Conservation (phyloP, 177 flowering plant species). For the Vitis hybrid region DNA sequence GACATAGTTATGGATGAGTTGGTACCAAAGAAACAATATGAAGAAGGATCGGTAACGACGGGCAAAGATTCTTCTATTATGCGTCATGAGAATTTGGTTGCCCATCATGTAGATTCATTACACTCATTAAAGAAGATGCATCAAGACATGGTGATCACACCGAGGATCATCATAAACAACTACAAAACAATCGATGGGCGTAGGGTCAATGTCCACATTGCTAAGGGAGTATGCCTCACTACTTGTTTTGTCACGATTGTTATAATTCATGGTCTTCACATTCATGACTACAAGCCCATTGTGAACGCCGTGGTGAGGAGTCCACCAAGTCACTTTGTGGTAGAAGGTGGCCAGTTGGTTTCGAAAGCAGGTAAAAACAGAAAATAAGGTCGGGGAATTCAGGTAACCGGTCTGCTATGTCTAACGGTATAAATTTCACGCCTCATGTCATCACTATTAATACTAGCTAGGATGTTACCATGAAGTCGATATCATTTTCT, state of each 20-base stretch:
- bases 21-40: slow-evolving; percentile 27
- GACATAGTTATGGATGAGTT: slow-evolving; percentile 25
- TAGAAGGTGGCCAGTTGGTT: slow-evolving; percentile 26
- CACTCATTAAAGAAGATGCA: slow-evolving; percentile 16
- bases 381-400: too few species aligned
- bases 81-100: slow-evolving; percentile 5
- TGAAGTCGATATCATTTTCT: slow-evolving; percentile 70
- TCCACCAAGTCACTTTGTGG: slow-evolving; percentile 48
- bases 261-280: slow-evolving; percentile 57
- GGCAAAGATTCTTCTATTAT: slow-evolving; percentile 17
- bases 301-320: slow-evolving; percentile 71
- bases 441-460: too few species aligned
- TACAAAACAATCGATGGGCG: slow-evolving; percentile 60
- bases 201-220: slow-evolving; percentile 50
- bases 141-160: slow-evolving; percentile 52
- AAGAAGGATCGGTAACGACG: slow-evolving; percentile 18
- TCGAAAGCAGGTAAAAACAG: too few species aligned
- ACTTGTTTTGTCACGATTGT: slow-evolving; percentile 47
- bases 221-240: slow-evolving; percentile 55
- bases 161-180: slow-evolving; percentile 63
- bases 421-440: too few species aligned
- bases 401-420: too few species aligned
- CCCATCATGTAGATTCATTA: slow-evolving; percentile 7
- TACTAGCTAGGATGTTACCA: slow-evolving; percentile 50
- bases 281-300: slow-evolving; percentile 64